Base-by-base conservation (phyloP, 176 grass and related monocot genomes). In the Saccharum officinarum region DNA sequence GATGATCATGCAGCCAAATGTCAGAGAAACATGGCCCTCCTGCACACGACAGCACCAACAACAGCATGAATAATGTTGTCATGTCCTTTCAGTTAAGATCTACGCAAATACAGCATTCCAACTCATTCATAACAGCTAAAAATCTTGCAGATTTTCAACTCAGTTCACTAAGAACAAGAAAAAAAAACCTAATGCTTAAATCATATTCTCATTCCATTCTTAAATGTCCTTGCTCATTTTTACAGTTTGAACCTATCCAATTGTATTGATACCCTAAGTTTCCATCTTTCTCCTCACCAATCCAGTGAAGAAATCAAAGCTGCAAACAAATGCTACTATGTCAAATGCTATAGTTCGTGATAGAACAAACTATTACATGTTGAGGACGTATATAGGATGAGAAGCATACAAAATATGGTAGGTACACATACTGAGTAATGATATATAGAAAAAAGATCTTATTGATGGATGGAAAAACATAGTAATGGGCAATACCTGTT, bases 231-330 rank as follows among this genome's bases (percentile, higher is more conserved):
- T 28, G 7, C 47, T 39, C n/a, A 34, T 55, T 22, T 80, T 34
- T 71, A 76, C 46, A 84, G 34, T 80, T 25, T 77, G 63, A 57
- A 3, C 11, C 22, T 81, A 61, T 71, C 18, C 63, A 45, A 82
- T 14, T 68, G 44, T 71, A 82, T 42, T 34, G 41, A 17, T 41
- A 1, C 41, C 8, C 76, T 91, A 79, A 82, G 69, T 68, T 45
- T 82, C 52, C 52, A 98, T 87, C 80, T 94, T 95, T 82, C 91
- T 94, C 84, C 91, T 87, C 55, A 98, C 93, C 28, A 95, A 89
- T 81, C 96, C 96, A 73, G 70, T 89, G 72, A 98, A 98, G 88
- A 98, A 98, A 90, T 94, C 96, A 91, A 98, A 95, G 74, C 93
- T 98, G 91, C 81, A 89, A 73, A 85, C 52, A 44, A 46, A 74